Evolutionary conservation across 2,329 filamentous ascomycete genomes (phyloP), one percentile per base, ranked within the genome.

Genomic region (Diplocarpon mali): DNA sequence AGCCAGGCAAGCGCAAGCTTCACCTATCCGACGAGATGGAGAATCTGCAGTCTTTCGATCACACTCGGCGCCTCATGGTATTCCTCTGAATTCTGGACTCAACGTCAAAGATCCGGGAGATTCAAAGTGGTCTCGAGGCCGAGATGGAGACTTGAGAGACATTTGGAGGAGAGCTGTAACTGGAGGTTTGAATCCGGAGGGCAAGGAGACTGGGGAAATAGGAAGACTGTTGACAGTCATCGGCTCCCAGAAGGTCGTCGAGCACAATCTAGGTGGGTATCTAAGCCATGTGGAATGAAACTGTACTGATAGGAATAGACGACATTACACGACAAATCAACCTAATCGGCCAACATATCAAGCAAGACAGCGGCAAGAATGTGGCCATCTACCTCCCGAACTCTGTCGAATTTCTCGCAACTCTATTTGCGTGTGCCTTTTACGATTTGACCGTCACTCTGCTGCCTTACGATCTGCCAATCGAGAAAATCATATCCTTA

Each of bases 341-440:
- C 63, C 73, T 92, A 24, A 78, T 96, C 57, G 92, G 92, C 51
- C 76, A 77, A 57, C 78, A 89, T 57, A 73, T 86, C 54, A 70
- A 85, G 46, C 76, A 84, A 56, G 76, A 83, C 51, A 77, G 80
- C 45, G 78, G 78, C 31, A 83, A 79, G 61, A 82, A 79, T 40
- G 85, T 96, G 28, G 92, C 88, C 50, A 75, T 96, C 52, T 95
- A 93, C 63, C 73, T 96, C 45, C 87, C 89, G 35, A 95, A 98
- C 70, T 95, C 88, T 38, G 72, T 94, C 57, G 92, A 98, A 65
- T 78, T 94, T 49, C 69, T 98, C 40, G 75, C 78, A 29, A 73
- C 83, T 7, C 69, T 96, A 15, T 94, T 98, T 58, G 87, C 89
- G 45, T 89, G 85, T 62, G 80, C 85, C 52, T 96, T 95, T 67